Percentiles rank a stretch among this genome's conserved stretches.
phyloP scores from a whole-genome alignment of 768 basidiomycete species.

The Xerocomus potaroensis region DNA sequence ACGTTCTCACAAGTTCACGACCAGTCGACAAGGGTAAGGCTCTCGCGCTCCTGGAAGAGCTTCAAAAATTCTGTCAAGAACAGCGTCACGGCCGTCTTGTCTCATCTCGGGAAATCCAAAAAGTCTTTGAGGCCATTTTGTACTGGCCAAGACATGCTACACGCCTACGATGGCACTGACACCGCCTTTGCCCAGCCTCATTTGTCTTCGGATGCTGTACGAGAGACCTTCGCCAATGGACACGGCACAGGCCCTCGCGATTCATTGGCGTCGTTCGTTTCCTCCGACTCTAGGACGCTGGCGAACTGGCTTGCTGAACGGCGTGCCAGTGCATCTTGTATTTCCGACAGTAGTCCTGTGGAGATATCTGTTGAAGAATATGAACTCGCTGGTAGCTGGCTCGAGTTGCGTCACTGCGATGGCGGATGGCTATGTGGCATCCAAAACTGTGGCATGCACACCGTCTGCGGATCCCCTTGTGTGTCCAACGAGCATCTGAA shows the following conservation, averaged over 20 bases:
- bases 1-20: conserved; percentile 15
- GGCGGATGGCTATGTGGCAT: conserved; percentile 28
- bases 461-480: conserved; percentile 31
- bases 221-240: background rate
- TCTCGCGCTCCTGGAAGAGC: conserved; percentile 29
- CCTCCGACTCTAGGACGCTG: conserved; percentile 33
- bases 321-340: conserved; percentile 27
- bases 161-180: conserved; percentile 5
- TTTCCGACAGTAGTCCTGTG: conserved; percentile 22
- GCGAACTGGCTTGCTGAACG: conserved; percentile 39
- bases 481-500: conserved; percentile 14
- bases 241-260: conserved; percentile 16
- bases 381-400: conserved; percentile 48
- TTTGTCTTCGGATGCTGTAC: conserved; percentile 1
- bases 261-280: conserved; percentile 28
- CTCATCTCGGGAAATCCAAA: conserved; percentile 14
- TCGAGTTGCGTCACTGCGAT: conserved; percentile 22
- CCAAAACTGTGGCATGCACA: conserved; percentile 30
- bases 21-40: conserved; percentile 18
- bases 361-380: conserved; percentile 46
- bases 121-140: conserved; percentile 12
- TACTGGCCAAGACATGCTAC: conserved; percentile 7
- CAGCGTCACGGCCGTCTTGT: conserved; percentile 21
- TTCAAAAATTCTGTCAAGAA: conserved; percentile 30
- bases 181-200: background rate